Percentiles rank a stretch among this genome's conserved stretches.
Evolutionary conservation across 352 stramenopile genomes (phyloP).

Genomic region (Phytophthora vignae): DNA sequence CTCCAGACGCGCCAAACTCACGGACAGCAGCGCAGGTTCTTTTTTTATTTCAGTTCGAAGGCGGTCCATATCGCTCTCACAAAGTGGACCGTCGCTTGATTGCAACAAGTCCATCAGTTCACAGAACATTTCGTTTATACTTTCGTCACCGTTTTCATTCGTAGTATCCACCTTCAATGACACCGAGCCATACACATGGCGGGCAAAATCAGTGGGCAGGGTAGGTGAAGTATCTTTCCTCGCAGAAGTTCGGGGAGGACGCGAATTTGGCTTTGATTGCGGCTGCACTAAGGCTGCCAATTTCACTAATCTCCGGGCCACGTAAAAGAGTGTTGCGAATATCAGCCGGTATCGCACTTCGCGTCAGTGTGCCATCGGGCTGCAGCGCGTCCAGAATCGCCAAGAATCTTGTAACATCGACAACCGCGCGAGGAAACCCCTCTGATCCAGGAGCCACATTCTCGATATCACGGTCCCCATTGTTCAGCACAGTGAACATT

Average conservation of each 20-base stretch:
- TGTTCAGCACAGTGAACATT: too few species aligned
- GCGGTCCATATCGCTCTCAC: not conserved
- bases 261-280: constrained; percentile 26
- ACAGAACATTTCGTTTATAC: constrained; percentile 10
- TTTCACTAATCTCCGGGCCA: too few species aligned
- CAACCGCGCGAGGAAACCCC: too few species aligned
- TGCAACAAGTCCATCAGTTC: constrained; percentile 12
- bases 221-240: constrained; percentile 13
- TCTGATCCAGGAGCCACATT: too few species aligned
- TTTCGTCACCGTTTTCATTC: not conserved
- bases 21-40: constrained; percentile 6
- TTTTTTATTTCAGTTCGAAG: constrained; percentile 14
- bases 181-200: constrained; percentile 6
- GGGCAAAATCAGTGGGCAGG: constrained; percentile 11
- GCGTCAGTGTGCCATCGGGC: too few species aligned
- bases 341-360: too few species aligned
- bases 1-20: not conserved
- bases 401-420: too few species aligned
- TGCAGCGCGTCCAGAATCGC: too few species aligned
- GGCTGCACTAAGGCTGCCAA: constrained; percentile 28
- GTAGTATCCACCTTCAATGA: not conserved
- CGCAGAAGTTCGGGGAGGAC: not conserved
- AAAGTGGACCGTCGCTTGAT: constrained; percentile 13
- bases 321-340: too few species aligned
- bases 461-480: too few species aligned